Conservation (phyloP, 1,139 yeast genomes). For the Candida sanyaensis region DNA sequence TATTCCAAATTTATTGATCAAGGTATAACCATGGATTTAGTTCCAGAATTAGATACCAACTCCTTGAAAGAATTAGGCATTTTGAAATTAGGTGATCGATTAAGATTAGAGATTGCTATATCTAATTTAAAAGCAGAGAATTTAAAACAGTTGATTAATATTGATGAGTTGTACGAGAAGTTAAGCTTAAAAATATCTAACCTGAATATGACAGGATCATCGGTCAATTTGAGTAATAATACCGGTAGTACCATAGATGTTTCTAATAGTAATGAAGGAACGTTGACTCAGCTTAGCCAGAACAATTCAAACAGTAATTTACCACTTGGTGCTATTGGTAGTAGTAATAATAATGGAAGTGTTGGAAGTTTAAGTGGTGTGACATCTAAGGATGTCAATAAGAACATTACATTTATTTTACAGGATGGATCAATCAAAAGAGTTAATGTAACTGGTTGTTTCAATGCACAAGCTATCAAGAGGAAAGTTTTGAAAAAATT, state of each 20-base stretch:
- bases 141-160: slow-evolving; percentile 33
- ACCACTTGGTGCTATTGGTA: slow-evolving; percentile 2
- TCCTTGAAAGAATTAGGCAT: slow-evolving; percentile 77
- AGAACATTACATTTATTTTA: slow-evolving; percentile 63
- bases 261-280: slow-evolving; percentile 16
- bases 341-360: background rate
- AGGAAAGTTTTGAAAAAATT: slow-evolving; percentile 67
- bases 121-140: slow-evolving; percentile 39
- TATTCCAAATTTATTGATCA: slow-evolving; percentile 39
- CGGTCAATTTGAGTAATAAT: slow-evolving; percentile 3
- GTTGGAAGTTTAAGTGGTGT: slow-evolving; percentile 17
- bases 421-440: slow-evolving; percentile 76
- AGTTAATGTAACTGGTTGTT: slow-evolving; percentile 78
- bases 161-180: slow-evolving; percentile 25
- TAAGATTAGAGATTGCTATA: slow-evolving; percentile 61
- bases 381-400: slow-evolving; percentile 37
- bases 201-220: background rate
- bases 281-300: slow-evolving; percentile 14
- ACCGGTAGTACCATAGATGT: slow-evolving; percentile 8
- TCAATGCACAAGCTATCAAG: slow-evolving; percentile 78
- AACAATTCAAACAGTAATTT: slow-evolving; percentile 4
- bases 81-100: slow-evolving; percentile 78
- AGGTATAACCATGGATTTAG: slow-evolving; percentile 60
- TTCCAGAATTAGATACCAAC: slow-evolving; percentile 66
- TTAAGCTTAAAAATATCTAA: slow-evolving; percentile 9